Evolutionary conservation across 306 rosid species (phyloP).

Genomic region (Nissolia schottii): DNA sequence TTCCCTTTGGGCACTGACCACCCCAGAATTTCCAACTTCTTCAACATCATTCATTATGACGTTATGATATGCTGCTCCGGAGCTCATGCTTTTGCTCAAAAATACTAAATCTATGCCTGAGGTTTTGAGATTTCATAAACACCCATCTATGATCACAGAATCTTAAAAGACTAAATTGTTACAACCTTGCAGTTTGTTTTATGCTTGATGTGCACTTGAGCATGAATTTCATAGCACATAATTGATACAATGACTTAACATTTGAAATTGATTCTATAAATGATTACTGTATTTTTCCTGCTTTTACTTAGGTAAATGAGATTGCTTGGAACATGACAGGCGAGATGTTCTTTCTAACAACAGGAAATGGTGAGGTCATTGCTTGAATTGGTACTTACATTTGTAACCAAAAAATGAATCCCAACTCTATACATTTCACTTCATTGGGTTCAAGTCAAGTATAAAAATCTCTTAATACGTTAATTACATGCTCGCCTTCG

Average conservation of each 20-base stretch:
- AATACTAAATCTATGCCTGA: not conserved
- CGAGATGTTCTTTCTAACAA: slow-evolving; percentile 86
- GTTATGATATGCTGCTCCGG: slow-evolving; percentile 15
- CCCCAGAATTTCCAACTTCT: not conserved
- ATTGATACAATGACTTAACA: not conserved
- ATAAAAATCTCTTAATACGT: slow-evolving; percentile 11
- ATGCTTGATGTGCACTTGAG: slow-evolving; percentile 14
- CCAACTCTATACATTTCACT: not conserved
- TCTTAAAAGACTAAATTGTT: not conserved
- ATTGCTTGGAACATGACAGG: slow-evolving; percentile 98
- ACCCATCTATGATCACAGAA: not conserved
- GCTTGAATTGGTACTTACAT: not conserved
- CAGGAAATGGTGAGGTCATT: slow-evolving; percentile 77
- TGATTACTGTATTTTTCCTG: not conserved
- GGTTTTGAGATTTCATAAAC: not conserved
- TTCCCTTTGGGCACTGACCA: not conserved
- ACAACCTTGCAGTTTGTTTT: not conserved
- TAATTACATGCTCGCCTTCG: not conserved
- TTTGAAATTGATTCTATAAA: not conserved
- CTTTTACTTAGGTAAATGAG: slow-evolving; percentile 72
- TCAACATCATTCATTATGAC: not conserved
- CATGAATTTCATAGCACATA: not conserved
- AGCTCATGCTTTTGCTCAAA: slow-evolving; percentile 11
- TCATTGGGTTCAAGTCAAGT: not conserved
- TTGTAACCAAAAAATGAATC: not conserved